Evolutionary conservation across 2,329 filamentous ascomycete genomes (phyloP), one percentile per base, ranked within the genome.

Genomic region (Dothideomycetidae sp.): DNA sequence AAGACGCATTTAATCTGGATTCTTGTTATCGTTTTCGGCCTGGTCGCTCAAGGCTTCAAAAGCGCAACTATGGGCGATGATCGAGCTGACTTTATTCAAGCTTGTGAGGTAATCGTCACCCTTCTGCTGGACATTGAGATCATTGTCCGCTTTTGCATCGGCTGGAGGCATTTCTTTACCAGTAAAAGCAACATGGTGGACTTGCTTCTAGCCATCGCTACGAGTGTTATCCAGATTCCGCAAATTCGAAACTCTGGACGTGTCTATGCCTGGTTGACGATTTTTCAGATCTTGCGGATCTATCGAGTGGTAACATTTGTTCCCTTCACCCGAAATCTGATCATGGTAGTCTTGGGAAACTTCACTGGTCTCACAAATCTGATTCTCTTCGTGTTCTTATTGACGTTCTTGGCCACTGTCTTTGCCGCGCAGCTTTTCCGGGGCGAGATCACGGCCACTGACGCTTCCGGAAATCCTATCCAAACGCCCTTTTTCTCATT

Each of bases 321-420:
- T 29, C 78, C 85, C 4, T 74, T 94, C 48, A 98, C 86, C 1
- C 71, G 82, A 44, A 79, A 85, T 45, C 71, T 98, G 37, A 90
- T 98, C 53, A 66, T 68, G 46, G 70, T 92, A 21, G 90, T 98
- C 2, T 70, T 98, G 42, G 81, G 90, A 43, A 96, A 96, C 54
- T 79, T 85, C 3, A 74, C 78, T 31, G 92, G 92, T 81, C 78
- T 98, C 44, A 71, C 81, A 28, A 98, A 98, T 53, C 64, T 98
- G 43, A 92, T 98, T 62, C 66, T 96, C 12, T 98, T 98, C 55
- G 85, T 98, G 51, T 93, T 96, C 53, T 67, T 98, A 36, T 82
- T 94, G 52, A 94, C 86, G 0, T 96, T 93, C 52, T 68, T 98
- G 31, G 81, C 86, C 48, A 80, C 90, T 3, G 93, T 98, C 41